Base-by-base conservation (phyloP, 345 rosid species). In the Hibiscus trionum region DNA sequence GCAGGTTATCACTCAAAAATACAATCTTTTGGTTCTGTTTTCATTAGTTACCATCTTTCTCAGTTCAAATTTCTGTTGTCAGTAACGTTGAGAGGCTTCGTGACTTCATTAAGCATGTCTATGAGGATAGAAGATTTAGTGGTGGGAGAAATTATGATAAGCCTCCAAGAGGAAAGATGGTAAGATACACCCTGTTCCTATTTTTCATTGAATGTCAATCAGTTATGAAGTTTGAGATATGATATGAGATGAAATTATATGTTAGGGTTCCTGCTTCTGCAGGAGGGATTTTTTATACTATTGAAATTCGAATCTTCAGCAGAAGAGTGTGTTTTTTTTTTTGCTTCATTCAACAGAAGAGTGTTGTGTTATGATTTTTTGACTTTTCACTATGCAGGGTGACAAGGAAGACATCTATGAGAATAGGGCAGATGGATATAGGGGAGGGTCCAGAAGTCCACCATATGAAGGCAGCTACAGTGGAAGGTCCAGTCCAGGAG, bases 71-170 rank as follows among this genome's bases (percentile, higher is more conserved):
- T 71, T 75, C 76, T 85, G 75, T 46, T 84, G 7, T 52, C 84
- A 95, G 99, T 79, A 95, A 95, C 71, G 88, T 89, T 62, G 93
- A 85, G 73, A 79, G 88, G 77, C 89, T 95, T 70, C 84, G 99
- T 64, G 90, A 89, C 73, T 95, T 92, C 72, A 88, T 95, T 68
- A 95, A 89, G 76, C 97, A 95, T 82, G 91, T 87, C 19, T 95
- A 92, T 75, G 98, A 19, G 60, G 60, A 56, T 56, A 56, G 60
- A 56, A 56, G 60, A 56, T 56, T n/a, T 56, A 56, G 60, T 14
- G 92, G 94, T 70, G 98, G 86, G 61, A 89, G 81, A 82, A 85
- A 76, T 77, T 82, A 75, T 73, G 98, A 92, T 69, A 95, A 84
- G 86, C 92, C 96, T 85, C 96, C 90, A 61, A 87, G 85, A 77